Conservation (phyloP, 345 rosid species). For the Laguncularia racemosa region DNA sequence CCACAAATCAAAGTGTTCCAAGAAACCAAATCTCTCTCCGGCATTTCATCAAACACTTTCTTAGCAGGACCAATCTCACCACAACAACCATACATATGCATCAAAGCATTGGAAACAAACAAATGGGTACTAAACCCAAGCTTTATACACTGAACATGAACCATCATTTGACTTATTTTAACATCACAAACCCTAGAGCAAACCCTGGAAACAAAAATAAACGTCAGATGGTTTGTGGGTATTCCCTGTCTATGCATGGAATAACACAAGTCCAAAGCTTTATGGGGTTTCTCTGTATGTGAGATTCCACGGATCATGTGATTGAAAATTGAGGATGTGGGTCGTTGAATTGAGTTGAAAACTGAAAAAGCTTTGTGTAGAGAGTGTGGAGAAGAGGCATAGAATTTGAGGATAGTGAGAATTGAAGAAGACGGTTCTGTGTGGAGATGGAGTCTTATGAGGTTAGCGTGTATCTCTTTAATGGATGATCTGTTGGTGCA, state of each 20-base stretch:
- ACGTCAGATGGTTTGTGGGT: constrained; percentile 31
- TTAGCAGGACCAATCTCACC: constrained; percentile 24
- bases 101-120: constrained; percentile 48
- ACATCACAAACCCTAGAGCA: constrained; percentile 31
- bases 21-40: constrained; percentile 49
- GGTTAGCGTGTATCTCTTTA: constrained; percentile 31
- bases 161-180: constrained; percentile 17
- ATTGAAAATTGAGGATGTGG: constrained; percentile 31
- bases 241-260: constrained; percentile 25
- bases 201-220: constrained; percentile 36
- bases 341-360: constrained; percentile 30
- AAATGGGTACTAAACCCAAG: constrained; percentile 35
- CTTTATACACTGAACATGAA: constrained; percentile 36
- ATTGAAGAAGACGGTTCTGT: constrained; percentile 29
- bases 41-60: constrained; percentile 45
- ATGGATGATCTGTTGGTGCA: constrained; percentile 7
- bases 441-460: constrained; percentile 29
- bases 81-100: constrained; percentile 26
- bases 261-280: constrained; percentile 28
- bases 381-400: constrained; percentile 29
- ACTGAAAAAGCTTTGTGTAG: constrained; percentile 26
- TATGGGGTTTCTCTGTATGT: constrained; percentile 21
- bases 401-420: constrained; percentile 33
- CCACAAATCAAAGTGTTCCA: constrained; percentile 75
- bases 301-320: constrained; percentile 42